Evolutionary conservation across 1,284 basidiomycete species (phyloP).

Genomic region (Farysia itapuensis): DNA sequence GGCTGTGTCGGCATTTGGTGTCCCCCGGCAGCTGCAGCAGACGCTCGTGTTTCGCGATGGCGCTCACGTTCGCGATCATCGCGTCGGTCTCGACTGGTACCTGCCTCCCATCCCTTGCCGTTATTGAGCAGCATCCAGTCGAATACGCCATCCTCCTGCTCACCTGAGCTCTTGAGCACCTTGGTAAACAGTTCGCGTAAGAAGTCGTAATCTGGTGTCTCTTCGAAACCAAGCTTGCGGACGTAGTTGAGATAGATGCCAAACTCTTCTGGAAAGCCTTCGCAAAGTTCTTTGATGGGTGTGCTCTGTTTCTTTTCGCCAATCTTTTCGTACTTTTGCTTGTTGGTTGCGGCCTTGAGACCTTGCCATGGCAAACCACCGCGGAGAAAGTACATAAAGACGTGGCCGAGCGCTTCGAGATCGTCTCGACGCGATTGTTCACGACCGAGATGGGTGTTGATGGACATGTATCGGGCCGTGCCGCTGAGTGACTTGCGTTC

Average conservation of each 20-base stretch:
- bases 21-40: slow-evolving; percentile 8
- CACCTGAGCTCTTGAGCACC: slow-evolving; percentile 82
- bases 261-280: slow-evolving; percentile 91
- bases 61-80: slow-evolving; percentile 57
- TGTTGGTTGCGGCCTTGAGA: slow-evolving; percentile 92
- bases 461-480: slow-evolving; percentile 94
- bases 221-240: slow-evolving; percentile 84
- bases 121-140: slow-evolving; percentile 88
- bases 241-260: slow-evolving; percentile 85
- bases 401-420: slow-evolving; percentile 89
- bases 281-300: slow-evolving; percentile 88
- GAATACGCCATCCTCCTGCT: slow-evolving; percentile 82
- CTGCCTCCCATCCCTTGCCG: slow-evolving; percentile 92
- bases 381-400: slow-evolving; percentile 96
- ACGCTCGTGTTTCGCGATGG: slow-evolving; percentile 13
- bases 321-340: slow-evolving; percentile 98
- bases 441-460: slow-evolving; percentile 92
- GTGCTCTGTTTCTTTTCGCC: slow-evolving; percentile 98
- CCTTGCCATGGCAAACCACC: slow-evolving; percentile 93
- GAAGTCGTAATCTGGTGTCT: slow-evolving; percentile 95
- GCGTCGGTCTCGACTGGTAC: slow-evolving; percentile 61
- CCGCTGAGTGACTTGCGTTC: slow-evolving; percentile 87
- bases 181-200: slow-evolving; percentile 87
- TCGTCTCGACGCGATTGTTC: slow-evolving; percentile 94
- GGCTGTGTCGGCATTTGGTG: slow-evolving; percentile 30